Evolutionary conservation across 495 filamentous ascomycete genomes (phyloP), one percentile per base, ranked within the genome.

Genomic region (Xylaria venustula): DNA sequence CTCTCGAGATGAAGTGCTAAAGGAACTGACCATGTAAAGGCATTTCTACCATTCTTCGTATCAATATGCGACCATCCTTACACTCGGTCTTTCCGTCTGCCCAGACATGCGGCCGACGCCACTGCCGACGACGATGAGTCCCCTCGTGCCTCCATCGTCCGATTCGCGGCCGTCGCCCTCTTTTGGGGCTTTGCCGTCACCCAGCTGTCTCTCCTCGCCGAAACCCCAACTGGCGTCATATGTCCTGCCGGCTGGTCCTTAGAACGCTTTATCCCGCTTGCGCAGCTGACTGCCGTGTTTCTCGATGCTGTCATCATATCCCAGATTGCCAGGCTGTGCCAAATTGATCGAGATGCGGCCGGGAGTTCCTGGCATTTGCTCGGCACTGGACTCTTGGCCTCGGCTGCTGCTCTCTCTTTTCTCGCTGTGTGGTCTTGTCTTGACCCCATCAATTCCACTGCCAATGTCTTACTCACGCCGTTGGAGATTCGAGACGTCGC

Each of bases 181-280:
- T 30, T 68, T n/a, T 71, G 68, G 68, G 68, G 58, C 6, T 41
- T 62, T 28, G 66, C 66, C 22, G 66, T 64, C n/a, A 61, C 66
- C 22, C 49, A 64, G 15, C 62, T 66, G 6, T 61, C 64, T 11
- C 53, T 64, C 26, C 62, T 66, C 11, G 61, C 61, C 17, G 63
- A 64, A 56, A 57, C 54, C 28, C 62, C 61, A 3, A 63, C 68
- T 0, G 66, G 68, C 20, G 68, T 66, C 11, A 68, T 71, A 23
- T 71, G 68, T 57, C 66, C 68, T 19, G 36, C 58, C 14, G 60
- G 63, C 19, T 36, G 42, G 44, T 37, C 57, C 32, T 62, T 63
- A 23, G 64, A 71, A 34, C 66, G 68, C 28, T 49, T 68, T 3
- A 60, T 60, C 42, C 63, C 68, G 40, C 63, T 71, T 14, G 58